These are phyloP conservation scores for Lecanoromycetidae sp. DNA, from an alignment of 2,329 filamentous ascomycete genomes.

Conservation along the genomic window DNA sequence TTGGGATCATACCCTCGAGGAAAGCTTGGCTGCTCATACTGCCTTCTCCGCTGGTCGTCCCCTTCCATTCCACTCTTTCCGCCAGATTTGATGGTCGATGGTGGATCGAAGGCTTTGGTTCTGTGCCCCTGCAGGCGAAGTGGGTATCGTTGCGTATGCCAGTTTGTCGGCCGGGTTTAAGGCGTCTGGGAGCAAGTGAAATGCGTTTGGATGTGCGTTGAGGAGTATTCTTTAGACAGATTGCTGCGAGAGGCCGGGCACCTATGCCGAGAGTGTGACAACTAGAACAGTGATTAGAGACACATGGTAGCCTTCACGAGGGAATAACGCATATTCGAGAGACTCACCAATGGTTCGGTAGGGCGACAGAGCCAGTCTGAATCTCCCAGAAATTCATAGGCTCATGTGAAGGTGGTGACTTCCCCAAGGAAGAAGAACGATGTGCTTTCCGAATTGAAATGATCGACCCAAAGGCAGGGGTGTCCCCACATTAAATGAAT, in stretches of 20 bases:
- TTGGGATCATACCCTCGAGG: constrained; percentile 25
- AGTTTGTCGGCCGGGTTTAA: constrained; percentile 40
- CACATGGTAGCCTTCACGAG: neutral
- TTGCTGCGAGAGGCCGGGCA: neutral
- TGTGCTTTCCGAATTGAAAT: neutral
- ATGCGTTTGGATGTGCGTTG: neutral
- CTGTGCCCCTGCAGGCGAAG: constrained; percentile 55
- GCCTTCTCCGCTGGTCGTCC: constrained; percentile 59
- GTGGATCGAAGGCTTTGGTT: constrained; percentile 43
- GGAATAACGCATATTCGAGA: neutral
- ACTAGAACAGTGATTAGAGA: neutral
- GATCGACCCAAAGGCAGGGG: neutral
- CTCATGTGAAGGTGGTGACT: neutral
- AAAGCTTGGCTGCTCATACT: constrained; percentile 59
- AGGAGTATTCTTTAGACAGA: neutral
- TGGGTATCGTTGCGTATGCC: constrained; percentile 51
- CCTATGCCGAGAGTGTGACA: neutral
- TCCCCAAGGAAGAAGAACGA: neutral
- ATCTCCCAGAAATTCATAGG: constrained; percentile 6
- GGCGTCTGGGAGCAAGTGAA: neutral
- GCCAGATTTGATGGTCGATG: constrained; percentile 42
- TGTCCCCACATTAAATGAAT: neutral
- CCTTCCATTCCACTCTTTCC: constrained; percentile 63
- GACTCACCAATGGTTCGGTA: neutral
- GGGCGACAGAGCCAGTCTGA: constrained; percentile 4